phyloP scores from a whole-genome alignment of 75 land plant species.

The Sequoiadendron giganteum region DNA sequence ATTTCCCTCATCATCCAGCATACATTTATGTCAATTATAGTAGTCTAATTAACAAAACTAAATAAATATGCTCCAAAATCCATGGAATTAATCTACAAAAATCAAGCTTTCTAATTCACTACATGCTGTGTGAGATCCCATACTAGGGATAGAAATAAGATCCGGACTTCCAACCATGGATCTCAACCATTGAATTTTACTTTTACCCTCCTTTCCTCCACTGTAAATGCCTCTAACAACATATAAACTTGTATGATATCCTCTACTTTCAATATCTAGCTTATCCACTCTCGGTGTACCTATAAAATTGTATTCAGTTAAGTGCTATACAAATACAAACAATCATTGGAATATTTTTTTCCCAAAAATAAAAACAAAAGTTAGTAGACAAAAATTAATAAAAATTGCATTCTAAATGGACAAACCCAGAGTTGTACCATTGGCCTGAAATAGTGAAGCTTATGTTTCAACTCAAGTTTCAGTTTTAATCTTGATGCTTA shows the following conservation, averaged over 20 bases:
- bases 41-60: neutral
- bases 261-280: slow-evolving; percentile 93
- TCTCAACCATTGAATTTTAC: slow-evolving; percentile 95
- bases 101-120: neutral
- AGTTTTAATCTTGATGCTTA: neutral
- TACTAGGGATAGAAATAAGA: slow-evolving; percentile 94
- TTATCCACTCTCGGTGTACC: slow-evolving; percentile 84
- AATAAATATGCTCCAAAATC: neutral
- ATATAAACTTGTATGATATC: slow-evolving; percentile 94
- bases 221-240: slow-evolving; percentile 89
- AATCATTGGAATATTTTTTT: neutral
- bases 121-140: neutral
- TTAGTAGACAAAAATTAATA: neutral
- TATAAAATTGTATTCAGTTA: slow-evolving; percentile 17
- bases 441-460: neutral
- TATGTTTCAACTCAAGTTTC: neutral
- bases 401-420: neutral
- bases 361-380: neutral
- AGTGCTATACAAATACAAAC: neutral
- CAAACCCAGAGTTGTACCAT: neutral
- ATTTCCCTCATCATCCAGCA: neutral
- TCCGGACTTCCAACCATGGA: slow-evolving; percentile 99
- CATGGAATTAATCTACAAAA: neutral
- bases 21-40: neutral
- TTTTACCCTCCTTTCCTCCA: slow-evolving; percentile 97